Evolutionary conservation across 106 monocot species (phyloP), one percentile per base, ranked within the genome.

Genomic region (Hemerocallis citrina): DNA sequence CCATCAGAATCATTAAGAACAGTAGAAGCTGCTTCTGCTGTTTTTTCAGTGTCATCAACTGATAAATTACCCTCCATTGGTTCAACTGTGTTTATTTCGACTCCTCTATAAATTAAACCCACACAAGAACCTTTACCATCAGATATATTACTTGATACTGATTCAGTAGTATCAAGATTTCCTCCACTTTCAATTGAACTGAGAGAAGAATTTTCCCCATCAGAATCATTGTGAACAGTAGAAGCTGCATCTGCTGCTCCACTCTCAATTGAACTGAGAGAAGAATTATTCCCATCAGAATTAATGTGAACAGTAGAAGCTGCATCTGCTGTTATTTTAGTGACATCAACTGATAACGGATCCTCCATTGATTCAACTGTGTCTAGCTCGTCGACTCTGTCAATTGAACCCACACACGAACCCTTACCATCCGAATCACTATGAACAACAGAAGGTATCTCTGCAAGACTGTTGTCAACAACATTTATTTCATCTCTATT

Each of bases 391-490:
- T 17, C 40, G 40, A 39, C 57, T 59, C 24, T 50, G 30, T 65
- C 58, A 27, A 17, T 20, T 22, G 57, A 59, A 22, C 41, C 51
- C 22, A 28, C 67, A 42, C 44, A 45, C 15, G 15, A 31, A 20
- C 34, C 30, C 20, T 50, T 64, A 32, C 19, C 48, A 48, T 41
- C 48, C 25, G 61, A 55, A 59, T 17, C 6, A 35, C 36, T 36
- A 22, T 22, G 21, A 48, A 22, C 6, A 36, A 36, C n/a, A 57
- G 39, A 62, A 39, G 6, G 1, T 32, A 35, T 64, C 5, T 27
- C 35, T 58, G 20, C 34, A 13, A 25, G 58, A 63, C 64, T 30
- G 11, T 39, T 37, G 33, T 70, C 68, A 34, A 40, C 21, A 37
- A 31, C 54, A 61, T 29, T 52, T 24, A 44, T 8, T 16, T 28